phyloP scores from a whole-genome alignment of 768 basidiomycete genomes.

The Russula lepida region DNA sequence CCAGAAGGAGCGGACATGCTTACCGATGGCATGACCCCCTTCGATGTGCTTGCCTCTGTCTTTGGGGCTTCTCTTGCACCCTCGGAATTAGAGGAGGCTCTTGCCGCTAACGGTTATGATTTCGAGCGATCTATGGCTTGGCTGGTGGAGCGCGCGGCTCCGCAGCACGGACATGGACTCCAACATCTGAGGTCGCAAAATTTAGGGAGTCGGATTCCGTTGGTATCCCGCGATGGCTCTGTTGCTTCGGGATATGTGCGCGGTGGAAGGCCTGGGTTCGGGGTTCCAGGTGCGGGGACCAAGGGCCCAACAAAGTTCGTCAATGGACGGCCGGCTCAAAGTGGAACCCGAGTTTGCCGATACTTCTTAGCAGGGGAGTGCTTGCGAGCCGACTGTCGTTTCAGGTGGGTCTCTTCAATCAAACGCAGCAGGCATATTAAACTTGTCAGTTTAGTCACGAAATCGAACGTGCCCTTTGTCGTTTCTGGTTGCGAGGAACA shows the following conservation, averaged over 20 bases:
- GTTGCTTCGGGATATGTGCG: conserved; percentile 27
- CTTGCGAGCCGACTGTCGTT: conserved; percentile 90
- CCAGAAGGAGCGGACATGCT: conserved; percentile 51
- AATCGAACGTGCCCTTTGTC: conserved; percentile 85
- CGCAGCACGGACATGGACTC: conserved; percentile 30
- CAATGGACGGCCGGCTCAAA: conserved; percentile 49
- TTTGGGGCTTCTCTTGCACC: conserved; percentile 88
- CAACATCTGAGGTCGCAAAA: conserved; percentile 48
- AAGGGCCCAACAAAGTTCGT: conserved; percentile 32
- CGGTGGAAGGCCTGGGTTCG: conserved; percentile 36
- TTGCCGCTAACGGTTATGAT: conserved; percentile 82
- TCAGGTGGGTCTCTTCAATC: conserved; percentile 56
- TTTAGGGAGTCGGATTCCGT: conserved; percentile 58
- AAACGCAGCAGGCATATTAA: not conserved
- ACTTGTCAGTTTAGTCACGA: conserved; percentile 59
- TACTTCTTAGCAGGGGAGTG: conserved; percentile 98
- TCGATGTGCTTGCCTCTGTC: conserved; percentile 90
- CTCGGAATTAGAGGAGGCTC: conserved; percentile 88
- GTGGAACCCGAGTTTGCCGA: conserved; percentile 80
- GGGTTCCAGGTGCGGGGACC: conserved; percentile 18
- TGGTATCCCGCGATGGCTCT: conserved; percentile 51
- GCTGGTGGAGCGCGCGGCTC: conserved; percentile 70
- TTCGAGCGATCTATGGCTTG: conserved; percentile 95
- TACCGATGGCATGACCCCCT: conserved; percentile 92
- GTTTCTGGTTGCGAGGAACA: conserved; percentile 96